phyloP scores from a whole-genome alignment of 805 yeast genomes.

The Saturnispora besseyi region DNA sequence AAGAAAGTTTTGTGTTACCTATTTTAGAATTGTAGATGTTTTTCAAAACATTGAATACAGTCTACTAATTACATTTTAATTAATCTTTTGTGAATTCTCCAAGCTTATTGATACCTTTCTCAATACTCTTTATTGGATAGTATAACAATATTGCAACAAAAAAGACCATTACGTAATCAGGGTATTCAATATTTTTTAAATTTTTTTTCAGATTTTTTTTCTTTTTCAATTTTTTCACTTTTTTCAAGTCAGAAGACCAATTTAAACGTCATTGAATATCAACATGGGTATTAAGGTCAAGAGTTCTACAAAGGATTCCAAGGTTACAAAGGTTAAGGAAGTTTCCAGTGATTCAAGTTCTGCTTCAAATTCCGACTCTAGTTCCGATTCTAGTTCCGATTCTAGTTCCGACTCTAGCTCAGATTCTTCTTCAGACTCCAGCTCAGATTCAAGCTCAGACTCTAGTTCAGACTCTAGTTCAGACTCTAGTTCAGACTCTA shows the following conservation, averaged over 20 bases:
- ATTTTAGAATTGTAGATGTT: too few species aligned
- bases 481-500: constrained; percentile 9
- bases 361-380: constrained; percentile 11
- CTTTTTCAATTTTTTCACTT: not conserved
- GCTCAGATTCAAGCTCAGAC: constrained; percentile 14
- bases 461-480: constrained; percentile 1
- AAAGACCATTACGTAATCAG: not conserved
- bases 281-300: constrained; percentile 13
- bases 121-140: too few species aligned
- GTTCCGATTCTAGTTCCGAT: constrained; percentile 9
- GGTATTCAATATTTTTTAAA: not conserved
- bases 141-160: too few species aligned
- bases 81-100: too few species aligned
- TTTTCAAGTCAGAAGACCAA: not conserved
- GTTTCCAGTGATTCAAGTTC: constrained; percentile 22
- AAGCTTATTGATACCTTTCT: too few species aligned
- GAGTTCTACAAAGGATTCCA: constrained; percentile 19
- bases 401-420: not conserved
- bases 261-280: not conserved
- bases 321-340: constrained; percentile 8
- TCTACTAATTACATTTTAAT: too few species aligned
- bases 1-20: too few species aligned
- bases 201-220: not conserved
- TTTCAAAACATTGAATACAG: too few species aligned
- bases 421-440: constrained; percentile 7